Evolutionary conservation across 345 rosid genomes (phyloP), one percentile per base, ranked within the genome.

Genomic region (Eucalyptus viminalis): DNA sequence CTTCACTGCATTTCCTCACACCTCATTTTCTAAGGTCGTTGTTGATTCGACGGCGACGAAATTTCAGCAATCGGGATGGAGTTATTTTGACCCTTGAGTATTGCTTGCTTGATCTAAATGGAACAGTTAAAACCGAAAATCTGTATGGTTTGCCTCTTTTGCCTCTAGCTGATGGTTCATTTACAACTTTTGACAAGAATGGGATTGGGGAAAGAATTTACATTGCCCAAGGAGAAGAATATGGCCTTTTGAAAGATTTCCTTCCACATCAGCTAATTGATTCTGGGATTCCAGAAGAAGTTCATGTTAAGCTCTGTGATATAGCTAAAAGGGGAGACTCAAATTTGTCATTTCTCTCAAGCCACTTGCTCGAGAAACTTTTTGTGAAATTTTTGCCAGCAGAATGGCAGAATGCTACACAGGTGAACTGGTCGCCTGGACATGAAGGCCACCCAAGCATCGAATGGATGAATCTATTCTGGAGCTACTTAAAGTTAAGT

Each of bases 111-210:
- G 99, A 96, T 93, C 92, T 93, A 85, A 83, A 90, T 88, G 90
- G 89, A 91, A 95, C 97, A n/a, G 90, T 87, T 92, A 92, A 86
- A 86, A 90, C 90, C 58, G 94, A 94, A 88, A 88, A 86, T 91
- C 91, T 97, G 91, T 94, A 91, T 92, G 99, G 99, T 92, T 93
- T 97, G 92, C 94, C 97, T 88, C 90, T 97, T 94, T 91, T 97
- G 91, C 99, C 99, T 85, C 97, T 97, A 85, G 95, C 97, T 31
- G 93, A 96, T 95, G 97, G 97, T 93, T 96, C 97, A 89, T 95
- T 95, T 92, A 91, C 97, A 86, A 89, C 91, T 56, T 95, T 97
- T 93, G 97, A 91, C 92, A 96, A 95, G 94, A 94, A 92, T 90
- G 97, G 96, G 62, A 90, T 93, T 87, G 93, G 94, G 91, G 99